phyloP scores from a whole-genome alignment of 2,329 filamentous ascomycete species.

The Neonectria hederae region DNA sequence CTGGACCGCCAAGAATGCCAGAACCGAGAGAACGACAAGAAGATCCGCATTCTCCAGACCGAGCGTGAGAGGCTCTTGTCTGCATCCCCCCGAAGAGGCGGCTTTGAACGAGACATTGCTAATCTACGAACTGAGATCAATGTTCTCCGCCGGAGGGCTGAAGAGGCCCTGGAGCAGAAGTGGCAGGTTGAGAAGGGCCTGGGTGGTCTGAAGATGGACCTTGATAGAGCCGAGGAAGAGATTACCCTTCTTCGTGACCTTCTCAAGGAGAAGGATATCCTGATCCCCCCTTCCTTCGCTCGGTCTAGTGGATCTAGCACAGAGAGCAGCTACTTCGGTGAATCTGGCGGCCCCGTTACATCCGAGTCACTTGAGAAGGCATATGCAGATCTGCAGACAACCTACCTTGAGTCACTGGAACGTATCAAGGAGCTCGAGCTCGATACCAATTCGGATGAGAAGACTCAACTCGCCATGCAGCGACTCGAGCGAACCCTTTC shows the following conservation, averaged over 20 bases:
- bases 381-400: slow-evolving; percentile 78
- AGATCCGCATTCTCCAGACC: slow-evolving; percentile 76
- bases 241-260: slow-evolving; percentile 83
- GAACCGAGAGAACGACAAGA: slow-evolving; percentile 84
- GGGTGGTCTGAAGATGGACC: slow-evolving; percentile 90
- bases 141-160: slow-evolving; percentile 82
- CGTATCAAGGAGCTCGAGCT: slow-evolving; percentile 72
- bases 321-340: slow-evolving; percentile 43
- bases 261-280: slow-evolving; percentile 83
- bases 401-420: slow-evolving; percentile 72
- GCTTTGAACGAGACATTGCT: slow-evolving; percentile 85
- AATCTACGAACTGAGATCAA: slow-evolving; percentile 86
- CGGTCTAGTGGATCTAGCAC: slow-evolving; percentile 52
- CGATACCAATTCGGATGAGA: slow-evolving; percentile 61
- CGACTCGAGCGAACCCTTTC: slow-evolving; percentile 75
- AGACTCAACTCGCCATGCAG: slow-evolving; percentile 69
- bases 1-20: slow-evolving; percentile 88
- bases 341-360: slow-evolving; percentile 59
- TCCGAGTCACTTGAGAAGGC: slow-evolving; percentile 78
- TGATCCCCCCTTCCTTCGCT: slow-evolving; percentile 70
- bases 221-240: slow-evolving; percentile 94
- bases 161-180: slow-evolving; percentile 94
- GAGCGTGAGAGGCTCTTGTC: slow-evolving; percentile 80
- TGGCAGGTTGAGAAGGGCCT: slow-evolving; percentile 95
- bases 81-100: slow-evolving; percentile 75